phyloP scores from a whole-genome alignment of 2,329 filamentous ascomycete species.

The Pseudodiploospora longispora region DNA sequence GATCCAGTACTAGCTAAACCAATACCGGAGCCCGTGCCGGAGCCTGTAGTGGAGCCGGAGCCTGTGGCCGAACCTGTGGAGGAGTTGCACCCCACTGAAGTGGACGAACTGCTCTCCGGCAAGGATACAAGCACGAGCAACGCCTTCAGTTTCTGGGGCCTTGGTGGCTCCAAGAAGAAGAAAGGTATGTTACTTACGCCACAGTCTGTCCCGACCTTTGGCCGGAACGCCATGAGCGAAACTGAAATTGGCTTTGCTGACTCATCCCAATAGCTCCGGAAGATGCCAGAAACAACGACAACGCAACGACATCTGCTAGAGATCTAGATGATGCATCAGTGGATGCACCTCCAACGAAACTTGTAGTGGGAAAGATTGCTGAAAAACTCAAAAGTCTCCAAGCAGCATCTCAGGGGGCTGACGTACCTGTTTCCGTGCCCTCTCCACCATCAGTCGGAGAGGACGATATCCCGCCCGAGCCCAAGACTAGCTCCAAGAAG shows the following conservation, averaged over 20 bases:
- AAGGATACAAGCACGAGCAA: constrained; percentile 27
- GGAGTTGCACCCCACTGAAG: constrained; percentile 33
- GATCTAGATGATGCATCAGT: constrained; percentile 27
- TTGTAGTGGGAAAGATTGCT: constrained; percentile 43
- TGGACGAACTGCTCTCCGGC: constrained; percentile 33
- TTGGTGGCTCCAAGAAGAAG: constrained; percentile 35
- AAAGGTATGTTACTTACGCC: constrained; percentile 28
- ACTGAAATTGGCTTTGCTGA: constrained; percentile 42
- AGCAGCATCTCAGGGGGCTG: constrained; percentile 28
- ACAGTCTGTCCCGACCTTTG: constrained; percentile 7
- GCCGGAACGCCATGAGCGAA: constrained; percentile 18
- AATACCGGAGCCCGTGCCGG: constrained; percentile 7
- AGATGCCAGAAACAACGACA: constrained; percentile 32
- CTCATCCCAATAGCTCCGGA: constrained; percentile 38
- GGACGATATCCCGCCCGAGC: constrained; percentile 13
- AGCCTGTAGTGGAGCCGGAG: constrained; percentile 9
- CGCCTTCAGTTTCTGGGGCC: constrained; percentile 51
- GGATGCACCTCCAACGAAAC: constrained; percentile 38
- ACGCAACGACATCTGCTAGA: constrained; percentile 31
- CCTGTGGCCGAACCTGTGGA: constrained; percentile 13
- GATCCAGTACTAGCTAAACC: constrained; percentile 7
- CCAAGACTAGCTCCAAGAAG: constrained; percentile 13
- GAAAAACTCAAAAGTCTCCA: constrained; percentile 52
- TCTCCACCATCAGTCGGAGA: constrained; percentile 19
- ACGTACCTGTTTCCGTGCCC: constrained; percentile 25